Percentiles rank a stretch among this genome's conserved stretches.
These are phyloP conservation scores for Pseudogymnoascus sp. DNA, from an alignment of 2,329 filamentous ascomycete genomes.

Conservation along the genomic window DNA sequence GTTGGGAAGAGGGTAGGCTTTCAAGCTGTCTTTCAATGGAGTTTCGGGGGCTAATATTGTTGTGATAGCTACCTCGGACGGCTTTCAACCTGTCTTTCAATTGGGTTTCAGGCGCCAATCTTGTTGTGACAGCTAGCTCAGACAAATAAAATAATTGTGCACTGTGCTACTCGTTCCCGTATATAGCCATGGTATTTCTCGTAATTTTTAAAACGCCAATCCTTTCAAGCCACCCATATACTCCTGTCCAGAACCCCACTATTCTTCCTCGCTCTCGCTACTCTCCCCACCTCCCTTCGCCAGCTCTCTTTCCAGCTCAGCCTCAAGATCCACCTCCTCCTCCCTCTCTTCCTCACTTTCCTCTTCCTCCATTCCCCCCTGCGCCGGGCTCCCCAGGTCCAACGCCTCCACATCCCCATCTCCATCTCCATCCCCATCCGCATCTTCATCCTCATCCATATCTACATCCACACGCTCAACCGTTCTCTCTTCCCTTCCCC, in stretches of 20 bases:
- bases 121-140: neutral
- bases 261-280: slow-evolving; percentile 33
- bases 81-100: neutral
- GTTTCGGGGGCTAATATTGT: neutral
- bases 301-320: slow-evolving; percentile 29
- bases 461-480: slow-evolving; percentile 24
- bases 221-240: neutral
- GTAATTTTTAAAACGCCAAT: neutral
- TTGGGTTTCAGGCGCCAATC: neutral
- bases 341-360: slow-evolving; percentile 30
- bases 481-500: neutral
- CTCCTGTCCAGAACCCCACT: neutral
- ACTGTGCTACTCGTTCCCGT: neutral
- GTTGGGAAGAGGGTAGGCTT: neutral
- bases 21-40: neutral
- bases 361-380: slow-evolving; percentile 19
- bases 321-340: slow-evolving; percentile 27
- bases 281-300: slow-evolving; percentile 27
- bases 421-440: slow-evolving; percentile 32
- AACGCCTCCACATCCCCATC: slow-evolving; percentile 44
- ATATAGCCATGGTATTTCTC: neutral
- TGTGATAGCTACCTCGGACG: too few relatives aligned
- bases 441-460: slow-evolving; percentile 38
- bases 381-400: slow-evolving; percentile 39
- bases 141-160: neutral